Conservation (phyloP, 305 asterid species). For the Withania somnifera region DNA sequence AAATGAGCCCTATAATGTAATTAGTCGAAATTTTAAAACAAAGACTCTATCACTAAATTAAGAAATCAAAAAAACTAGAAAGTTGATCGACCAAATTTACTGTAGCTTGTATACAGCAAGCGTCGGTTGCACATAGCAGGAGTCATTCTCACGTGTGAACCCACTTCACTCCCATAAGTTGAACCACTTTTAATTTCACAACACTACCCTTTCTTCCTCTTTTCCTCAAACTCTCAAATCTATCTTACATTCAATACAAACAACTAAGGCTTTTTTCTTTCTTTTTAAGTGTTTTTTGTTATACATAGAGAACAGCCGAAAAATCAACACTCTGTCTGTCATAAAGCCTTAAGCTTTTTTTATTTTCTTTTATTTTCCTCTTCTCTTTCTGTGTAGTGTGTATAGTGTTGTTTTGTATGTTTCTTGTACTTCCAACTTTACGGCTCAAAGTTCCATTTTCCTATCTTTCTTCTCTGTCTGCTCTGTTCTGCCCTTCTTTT, state of each 20-base stretch:
- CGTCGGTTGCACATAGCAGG: constrained; percentile 1
- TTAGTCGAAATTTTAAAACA: too few species aligned
- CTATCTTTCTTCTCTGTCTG: background rate
- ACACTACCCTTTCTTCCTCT: background rate
- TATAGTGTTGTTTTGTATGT: background rate
- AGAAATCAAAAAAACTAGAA: too few species aligned
- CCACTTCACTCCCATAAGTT: constrained; percentile 1
- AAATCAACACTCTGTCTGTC: background rate
- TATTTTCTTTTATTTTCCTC: background rate
- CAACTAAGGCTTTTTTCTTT: background rate
- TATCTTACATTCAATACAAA: background rate
- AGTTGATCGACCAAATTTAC: background rate
- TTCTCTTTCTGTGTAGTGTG: background rate
- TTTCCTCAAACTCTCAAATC: constrained; percentile 1
- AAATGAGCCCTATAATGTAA: too few species aligned
- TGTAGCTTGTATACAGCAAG: background rate
- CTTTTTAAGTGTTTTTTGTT: background rate
- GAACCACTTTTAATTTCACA: background rate
- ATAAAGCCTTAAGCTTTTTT: background rate
- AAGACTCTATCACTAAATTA: too few species aligned
- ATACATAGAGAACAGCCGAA: background rate
- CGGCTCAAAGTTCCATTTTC: constrained; percentile 6
- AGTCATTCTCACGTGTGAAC: background rate
- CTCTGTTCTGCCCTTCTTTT: background rate
- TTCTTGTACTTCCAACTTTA: background rate